These are phyloP conservation scores for Suhomyces prunicola DNA, from an alignment of 805 yeast species.

Conservation along the genomic window DNA sequence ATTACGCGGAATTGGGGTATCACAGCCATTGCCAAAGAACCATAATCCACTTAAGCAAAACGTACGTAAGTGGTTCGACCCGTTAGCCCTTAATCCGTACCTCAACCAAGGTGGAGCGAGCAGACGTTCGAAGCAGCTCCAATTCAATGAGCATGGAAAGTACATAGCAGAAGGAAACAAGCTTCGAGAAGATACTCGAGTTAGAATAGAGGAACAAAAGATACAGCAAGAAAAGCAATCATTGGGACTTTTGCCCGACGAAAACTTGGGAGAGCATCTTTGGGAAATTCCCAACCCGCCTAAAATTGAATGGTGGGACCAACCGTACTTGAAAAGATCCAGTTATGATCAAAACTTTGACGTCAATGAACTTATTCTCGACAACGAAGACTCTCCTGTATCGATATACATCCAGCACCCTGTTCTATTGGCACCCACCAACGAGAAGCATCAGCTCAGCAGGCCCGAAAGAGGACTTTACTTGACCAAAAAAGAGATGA, in stretches of 20 bases:
- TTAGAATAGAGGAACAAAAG: conserved; percentile 20
- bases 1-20: conserved; percentile 21
- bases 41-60: conserved; percentile 31
- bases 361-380: conserved; percentile 23
- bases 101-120: conserved; percentile 21
- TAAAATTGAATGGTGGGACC: conserved; percentile 87
- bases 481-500: conserved; percentile 74
- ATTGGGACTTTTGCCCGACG: conserved; percentile 51
- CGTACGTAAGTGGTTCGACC: conserved; percentile 29
- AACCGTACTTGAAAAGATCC: conserved; percentile 44
- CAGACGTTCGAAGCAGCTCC: conserved; percentile 27
- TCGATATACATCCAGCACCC: conserved; percentile 83
- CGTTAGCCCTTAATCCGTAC: conserved; percentile 37
- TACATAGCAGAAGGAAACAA: conserved; percentile 53
- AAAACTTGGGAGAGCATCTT: conserved; percentile 51
- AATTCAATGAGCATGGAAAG: conserved; percentile 63
- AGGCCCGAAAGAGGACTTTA: conserved; percentile 45
- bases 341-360: conserved; percentile 35
- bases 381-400: conserved; percentile 47
- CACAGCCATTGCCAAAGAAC: conserved; percentile 23
- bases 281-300: conserved; percentile 57
- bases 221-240: conserved; percentile 27
- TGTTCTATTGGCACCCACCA: conserved; percentile 54
- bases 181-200: conserved; percentile 39
- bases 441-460: conserved; percentile 44